A percentile compares a stretch with the other conserved stretches of the same genome.
These are phyloP conservation scores for Gossypium rotundifolium DNA, from an alignment of 345 rosid species.

Conservation along the genomic window DNA sequence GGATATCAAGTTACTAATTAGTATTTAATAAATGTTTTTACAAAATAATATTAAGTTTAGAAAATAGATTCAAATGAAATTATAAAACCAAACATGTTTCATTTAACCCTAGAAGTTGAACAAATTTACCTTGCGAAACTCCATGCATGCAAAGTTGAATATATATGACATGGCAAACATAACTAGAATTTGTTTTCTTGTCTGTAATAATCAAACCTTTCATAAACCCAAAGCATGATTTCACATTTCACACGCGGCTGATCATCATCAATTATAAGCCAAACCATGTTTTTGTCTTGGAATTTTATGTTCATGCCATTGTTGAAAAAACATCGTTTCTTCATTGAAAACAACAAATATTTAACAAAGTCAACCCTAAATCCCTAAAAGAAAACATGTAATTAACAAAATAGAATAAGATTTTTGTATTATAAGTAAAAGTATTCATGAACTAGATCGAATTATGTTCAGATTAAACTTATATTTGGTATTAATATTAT, in stretches of 20 bases:
- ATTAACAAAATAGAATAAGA: too few species aligned
- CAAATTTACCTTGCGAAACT: not conserved
- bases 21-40: too few species aligned
- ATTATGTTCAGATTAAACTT: too few species aligned
- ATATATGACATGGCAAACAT: not conserved
- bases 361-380: not conserved
- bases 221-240: not conserved
- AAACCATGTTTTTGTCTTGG: not conserved
- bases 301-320: not conserved
- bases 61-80: too few species aligned
- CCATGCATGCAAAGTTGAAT: slow-evolving; percentile 2
- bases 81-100: too few species aligned
- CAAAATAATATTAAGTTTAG: too few species aligned
- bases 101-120: too few species aligned
- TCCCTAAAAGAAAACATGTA: too few species aligned
- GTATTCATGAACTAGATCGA: too few species aligned
- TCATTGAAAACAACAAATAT: not conserved
- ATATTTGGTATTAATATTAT: too few species aligned
- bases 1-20: too few species aligned
- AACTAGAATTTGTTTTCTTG: slow-evolving; percentile 9
- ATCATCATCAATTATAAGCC: slow-evolving; percentile 10
- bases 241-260: slow-evolving; percentile 9
- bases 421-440: too few species aligned
- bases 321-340: not conserved
- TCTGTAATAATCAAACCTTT: slow-evolving; percentile 5